Percentiles rank a stretch among this genome's conserved stretches.
phyloP scores from a whole-genome alignment of 768 basidiomycete species.

The Lactarius tabidus region DNA sequence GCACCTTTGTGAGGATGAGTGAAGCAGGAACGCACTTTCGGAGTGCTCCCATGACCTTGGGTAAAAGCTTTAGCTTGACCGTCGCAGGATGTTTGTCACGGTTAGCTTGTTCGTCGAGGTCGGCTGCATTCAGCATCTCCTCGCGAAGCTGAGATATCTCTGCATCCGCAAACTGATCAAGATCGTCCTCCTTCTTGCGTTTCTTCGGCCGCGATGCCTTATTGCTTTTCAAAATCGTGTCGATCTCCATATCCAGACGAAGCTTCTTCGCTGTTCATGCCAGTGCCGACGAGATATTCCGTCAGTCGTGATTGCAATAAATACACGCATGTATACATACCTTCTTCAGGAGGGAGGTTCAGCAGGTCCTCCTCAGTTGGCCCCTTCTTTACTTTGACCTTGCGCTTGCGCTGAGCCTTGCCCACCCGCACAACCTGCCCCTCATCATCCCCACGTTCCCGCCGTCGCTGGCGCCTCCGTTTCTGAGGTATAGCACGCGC shows the following conservation, averaged over 20 bases:
- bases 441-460: conserved; percentile 29
- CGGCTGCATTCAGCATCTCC: conserved; percentile 81
- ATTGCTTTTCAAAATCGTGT: conserved; percentile 82
- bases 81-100: conserved; percentile 75
- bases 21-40: conserved; percentile 64
- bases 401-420: conserved; percentile 56
- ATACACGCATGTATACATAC: conserved; percentile 36
- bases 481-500: conserved; percentile 30
- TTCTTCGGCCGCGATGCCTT: conserved; percentile 59
- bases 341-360: conserved; percentile 73
- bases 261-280: conserved; percentile 59
- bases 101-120: conserved; percentile 79
- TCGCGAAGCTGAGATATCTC: conserved; percentile 88
- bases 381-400: conserved; percentile 19
- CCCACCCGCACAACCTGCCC: conserved; percentile 33
- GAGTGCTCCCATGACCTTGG: conserved; percentile 88
- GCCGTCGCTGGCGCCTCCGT: conserved; percentile 26
- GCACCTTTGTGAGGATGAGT: not conserved
- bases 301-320: not conserved
- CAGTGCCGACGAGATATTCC: conserved; percentile 9
- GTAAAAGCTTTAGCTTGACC: conserved; percentile 76
- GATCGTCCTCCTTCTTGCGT: conserved; percentile 77
- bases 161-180: conserved; percentile 87
- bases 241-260: conserved; percentile 77
- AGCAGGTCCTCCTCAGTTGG: conserved; percentile 62